Evolutionary conservation across 345 rosid species (phyloP), one percentile per base, ranked within the genome.

Genomic region (Mallotus nudiflorus): DNA sequence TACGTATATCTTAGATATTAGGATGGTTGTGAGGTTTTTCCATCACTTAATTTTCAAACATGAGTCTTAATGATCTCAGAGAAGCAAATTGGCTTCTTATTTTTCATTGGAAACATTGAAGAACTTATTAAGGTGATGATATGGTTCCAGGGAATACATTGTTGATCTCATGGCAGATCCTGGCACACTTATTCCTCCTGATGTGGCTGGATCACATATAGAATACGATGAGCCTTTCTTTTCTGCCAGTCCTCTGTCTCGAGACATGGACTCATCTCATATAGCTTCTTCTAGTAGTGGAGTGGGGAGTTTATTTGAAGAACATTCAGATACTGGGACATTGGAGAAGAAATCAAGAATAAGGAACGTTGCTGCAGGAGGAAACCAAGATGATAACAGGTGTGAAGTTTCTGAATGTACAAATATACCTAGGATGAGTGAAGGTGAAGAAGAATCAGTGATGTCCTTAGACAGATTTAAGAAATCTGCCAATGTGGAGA

Each of bases 91-190:
- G 37, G 4, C 37, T 33, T 33, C 8, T 63, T 3, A 4, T 42
- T 3, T 12, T 12, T 42, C 9, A 6, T 53, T 66, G 39, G 25
- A 25, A 70, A 61, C 45, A 37, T 60, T 45, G 67, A 73, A 57
- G 15, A 48, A 60, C 40, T 63, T 65, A 65, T 70, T 40, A 64
- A 67, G 54, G 68, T 65, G 67, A 40, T 76, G 35, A 74, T 75
- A 62, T 80, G 76, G 75, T 81, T 86, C 77, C 92, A 93, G 98
- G 93, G 98, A 93, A 88, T 89, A 91, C 84, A 93, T 93, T 58
- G 88, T 93, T 75, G 98, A 93, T 75, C 89, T 93, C 55, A 93
- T 89, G 93, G 97, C 97, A 69, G 98, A 85, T 84, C 98, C 97
- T 33, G 98, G 97, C 61, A 86, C 92, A 50, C 97, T 93, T 78